A percentile compares a stretch with the other conserved stretches of the same genome.
Evolutionary conservation across 176 grass and related monocot genomes (phyloP).

Genomic region (Juncus inflexus): DNA sequence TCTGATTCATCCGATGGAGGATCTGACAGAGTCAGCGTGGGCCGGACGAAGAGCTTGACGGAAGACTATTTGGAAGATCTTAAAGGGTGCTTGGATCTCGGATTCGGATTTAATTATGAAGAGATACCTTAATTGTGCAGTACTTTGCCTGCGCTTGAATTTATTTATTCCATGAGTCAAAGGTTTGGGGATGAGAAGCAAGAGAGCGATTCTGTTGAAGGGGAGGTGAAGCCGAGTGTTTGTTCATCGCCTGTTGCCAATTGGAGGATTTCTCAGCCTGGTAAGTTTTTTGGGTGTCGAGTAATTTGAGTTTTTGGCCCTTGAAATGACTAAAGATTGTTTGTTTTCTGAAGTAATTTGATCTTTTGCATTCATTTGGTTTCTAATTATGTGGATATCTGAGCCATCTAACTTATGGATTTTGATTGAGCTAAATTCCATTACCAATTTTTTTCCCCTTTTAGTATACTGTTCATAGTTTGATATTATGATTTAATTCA

Average conservation of each 20-base stretch:
- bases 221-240: not conserved
- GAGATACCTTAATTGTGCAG: slow-evolving; percentile 50
- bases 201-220: not conserved
- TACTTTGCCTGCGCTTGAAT: slow-evolving; percentile 53
- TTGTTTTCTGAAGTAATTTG: slow-evolving; percentile 3
- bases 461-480: too few species aligned
- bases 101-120: slow-evolving; percentile 49
- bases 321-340: not conserved
- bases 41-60: slow-evolving; percentile 47
- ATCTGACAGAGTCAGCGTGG: not conserved
- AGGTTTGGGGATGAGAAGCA: slow-evolving; percentile 61
- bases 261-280: slow-evolving; percentile 61
- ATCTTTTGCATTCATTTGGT: not conserved
- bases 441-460: too few species aligned
- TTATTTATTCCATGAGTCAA: slow-evolving; percentile 60
- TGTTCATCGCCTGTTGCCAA: slow-evolving; percentile 22
- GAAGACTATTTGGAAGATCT: slow-evolving; percentile 60
- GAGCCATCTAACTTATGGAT: too few species aligned
- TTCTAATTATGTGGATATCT: too few species aligned
- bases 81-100: slow-evolving; percentile 70
- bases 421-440: too few species aligned
- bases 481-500: too few species aligned
- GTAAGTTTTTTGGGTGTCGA: slow-evolving; percentile 6
- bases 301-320: not conserved
- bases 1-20: slow-evolving; percentile 4